Evolutionary conservation across 139 green algal genomes (phyloP).

Genomic region (Chlamydomonas sphaeroides): DNA sequence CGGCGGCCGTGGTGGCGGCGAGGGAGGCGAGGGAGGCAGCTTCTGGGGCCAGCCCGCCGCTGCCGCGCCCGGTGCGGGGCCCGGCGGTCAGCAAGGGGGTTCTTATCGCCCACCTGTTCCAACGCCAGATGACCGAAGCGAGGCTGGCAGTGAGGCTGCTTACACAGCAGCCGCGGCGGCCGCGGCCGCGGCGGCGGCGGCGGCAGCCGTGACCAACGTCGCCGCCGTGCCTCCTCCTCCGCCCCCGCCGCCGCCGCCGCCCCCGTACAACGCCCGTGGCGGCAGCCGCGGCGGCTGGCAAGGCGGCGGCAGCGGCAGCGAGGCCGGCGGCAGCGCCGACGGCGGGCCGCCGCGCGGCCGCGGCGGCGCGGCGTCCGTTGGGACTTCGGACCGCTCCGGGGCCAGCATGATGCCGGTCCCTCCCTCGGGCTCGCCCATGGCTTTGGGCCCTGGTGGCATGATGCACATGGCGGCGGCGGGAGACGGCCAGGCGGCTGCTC

Average conservation of each 20-base stretch:
- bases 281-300: background rate
- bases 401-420: too few species aligned
- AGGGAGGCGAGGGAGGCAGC: background rate
- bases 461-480: background rate
- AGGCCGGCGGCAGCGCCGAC: too few species aligned
- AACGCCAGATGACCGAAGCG: too few species aligned
- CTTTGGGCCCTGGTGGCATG: too few species aligned
- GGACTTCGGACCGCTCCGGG: too few species aligned
- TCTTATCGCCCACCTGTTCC: too few species aligned
- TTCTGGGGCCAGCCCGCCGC: slow-evolving; percentile 1
- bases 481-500: background rate
- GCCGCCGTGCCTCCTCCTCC: background rate
- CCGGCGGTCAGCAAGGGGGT: too few species aligned
- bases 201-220: background rate
- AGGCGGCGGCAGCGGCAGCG: background rate
- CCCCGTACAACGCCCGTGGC: background rate
- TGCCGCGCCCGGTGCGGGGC: background rate
- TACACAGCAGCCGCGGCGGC: background rate
- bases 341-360: too few species aligned
- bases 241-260: slow-evolving; percentile 10
- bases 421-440: too few species aligned
- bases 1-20: background rate
- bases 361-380: too few species aligned
- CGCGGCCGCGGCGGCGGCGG: background rate
- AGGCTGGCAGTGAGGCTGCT: too few species aligned